Conservation (phyloP, 2,329 filamentous ascomycete genomes). For the Cercospora sesami region DNA sequence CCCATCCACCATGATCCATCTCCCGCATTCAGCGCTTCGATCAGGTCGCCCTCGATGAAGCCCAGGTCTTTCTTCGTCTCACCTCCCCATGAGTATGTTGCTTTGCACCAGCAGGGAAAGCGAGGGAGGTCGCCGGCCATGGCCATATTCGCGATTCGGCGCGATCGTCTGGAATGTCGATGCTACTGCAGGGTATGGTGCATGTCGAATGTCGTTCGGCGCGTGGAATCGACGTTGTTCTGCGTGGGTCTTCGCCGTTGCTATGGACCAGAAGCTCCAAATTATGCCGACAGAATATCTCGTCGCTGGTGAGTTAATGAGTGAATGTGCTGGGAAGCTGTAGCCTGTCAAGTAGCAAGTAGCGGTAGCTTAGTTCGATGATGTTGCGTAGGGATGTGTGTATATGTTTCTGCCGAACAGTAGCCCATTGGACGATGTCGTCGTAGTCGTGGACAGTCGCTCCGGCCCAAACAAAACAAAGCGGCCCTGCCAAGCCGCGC, state of each 20-base stretch:
- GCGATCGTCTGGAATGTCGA: slow-evolving; percentile 3
- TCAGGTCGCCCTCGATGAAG: slow-evolving; percentile 95
- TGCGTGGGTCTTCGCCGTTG: slow-evolving; percentile 12
- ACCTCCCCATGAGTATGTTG: slow-evolving; percentile 45
- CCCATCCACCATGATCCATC: slow-evolving; percentile 99
- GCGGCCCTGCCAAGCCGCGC: neutral
- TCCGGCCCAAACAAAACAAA: neutral
- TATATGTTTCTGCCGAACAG: neutral
- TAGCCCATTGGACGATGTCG: neutral
- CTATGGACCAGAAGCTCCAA: slow-evolving; percentile 1
- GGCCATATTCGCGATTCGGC: slow-evolving; percentile 16
- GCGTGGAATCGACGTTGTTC: slow-evolving; percentile 8
- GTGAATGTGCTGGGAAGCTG: neutral
- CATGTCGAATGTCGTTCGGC: slow-evolving; percentile 13
- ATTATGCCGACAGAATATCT: neutral
- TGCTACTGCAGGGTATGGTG: slow-evolving; percentile 6
- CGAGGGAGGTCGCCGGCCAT: slow-evolving; percentile 29
- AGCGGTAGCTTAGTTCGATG: slow-evolving; percentile 1
- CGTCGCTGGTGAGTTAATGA: neutral
- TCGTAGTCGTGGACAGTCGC: neutral
- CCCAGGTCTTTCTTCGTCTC: slow-evolving; percentile 87
- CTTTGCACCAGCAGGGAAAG: slow-evolving; percentile 45
- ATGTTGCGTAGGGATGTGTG: slow-evolving; percentile 3
- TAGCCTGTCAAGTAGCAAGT: neutral
- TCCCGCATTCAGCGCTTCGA: slow-evolving; percentile 96